Evolutionary conservation across 2,329 filamentous ascomycete genomes (phyloP).

Genomic region (Coniochaeta ligniaria): DNA sequence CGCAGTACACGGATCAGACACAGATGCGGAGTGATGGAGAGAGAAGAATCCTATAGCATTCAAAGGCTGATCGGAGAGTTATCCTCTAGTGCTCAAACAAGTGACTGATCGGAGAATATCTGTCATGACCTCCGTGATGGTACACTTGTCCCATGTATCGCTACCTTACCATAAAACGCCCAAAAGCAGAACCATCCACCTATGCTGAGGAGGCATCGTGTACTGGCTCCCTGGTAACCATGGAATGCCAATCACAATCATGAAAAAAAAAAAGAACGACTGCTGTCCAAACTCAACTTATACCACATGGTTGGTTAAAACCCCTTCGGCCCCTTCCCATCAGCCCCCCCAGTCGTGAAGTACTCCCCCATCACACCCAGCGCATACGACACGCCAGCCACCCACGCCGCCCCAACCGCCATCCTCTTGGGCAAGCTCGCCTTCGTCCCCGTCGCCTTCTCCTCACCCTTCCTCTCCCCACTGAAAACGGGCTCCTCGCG

Average conservation of each 20-base stretch:
- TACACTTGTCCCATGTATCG: not conserved
- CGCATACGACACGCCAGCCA: constrained; percentile 49
- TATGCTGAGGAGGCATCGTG: not conserved
- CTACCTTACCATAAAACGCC: not conserved
- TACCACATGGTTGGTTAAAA: constrained; percentile 12
- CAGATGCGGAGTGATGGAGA: not conserved
- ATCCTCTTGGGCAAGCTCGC: constrained; percentile 37
- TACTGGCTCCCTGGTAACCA: not conserved
- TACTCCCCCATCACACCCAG: constrained; percentile 53
- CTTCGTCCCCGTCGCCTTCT: constrained; percentile 21
- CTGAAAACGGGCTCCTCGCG: constrained; percentile 41
- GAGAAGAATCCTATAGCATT: too few relatives aligned
- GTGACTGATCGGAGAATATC: not conserved
- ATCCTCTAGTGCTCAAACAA: not conserved
- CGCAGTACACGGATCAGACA: not conserved
- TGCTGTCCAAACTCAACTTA: not conserved
- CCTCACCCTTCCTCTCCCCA: constrained; percentile 16
- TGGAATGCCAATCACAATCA: too few relatives aligned
- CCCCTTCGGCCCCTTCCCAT: constrained; percentile 30
- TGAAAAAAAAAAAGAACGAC: too few relatives aligned
- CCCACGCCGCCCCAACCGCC: constrained; percentile 44
- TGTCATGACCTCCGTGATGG: not conserved
- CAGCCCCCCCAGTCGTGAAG: constrained; percentile 39
- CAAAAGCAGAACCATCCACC: not conserved
- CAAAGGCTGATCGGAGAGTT: too few relatives aligned